Base-by-base conservation (phyloP, 805 yeast species). In the Candida arabinofermentans region DNA sequence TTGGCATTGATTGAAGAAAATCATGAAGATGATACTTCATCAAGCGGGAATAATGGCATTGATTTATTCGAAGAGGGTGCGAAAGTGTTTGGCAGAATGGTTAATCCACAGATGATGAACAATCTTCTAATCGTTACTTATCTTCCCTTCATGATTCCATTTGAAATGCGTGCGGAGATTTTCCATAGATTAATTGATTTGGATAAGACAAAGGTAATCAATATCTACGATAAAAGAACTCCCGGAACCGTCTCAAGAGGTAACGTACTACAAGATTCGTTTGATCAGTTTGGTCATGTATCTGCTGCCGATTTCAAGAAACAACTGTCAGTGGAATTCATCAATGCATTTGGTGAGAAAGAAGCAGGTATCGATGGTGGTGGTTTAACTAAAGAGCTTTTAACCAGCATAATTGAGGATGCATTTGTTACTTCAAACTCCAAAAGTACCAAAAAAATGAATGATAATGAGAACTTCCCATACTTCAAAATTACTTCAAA, bases 301-400 rank as follows among this genome's bases (percentile, higher is more conserved):
- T 39, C 55, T 8, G 87, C 89, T 0, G 54, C 67, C 1, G 64
- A 65, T 4, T 75, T 90, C 58, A 88, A 85, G 53, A 57, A 71
- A 8, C 70, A 69, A 27, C 60, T 90, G 8, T 66, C 75, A 1
- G 88, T 93, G 2, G 72, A 72, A 13, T 89, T 93, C 56, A 67
- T 68, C 27, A 85, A 86, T 53, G 75, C 83, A 42, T 77, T 81
- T 63, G 95, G 90, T 2, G 75, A 69, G 27, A 48, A 39, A 22
- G 98, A 91, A 58, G 88, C 82, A 0, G 99, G 99, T 1, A 83
- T 91, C 33, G 99, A 91, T 61, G 99, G 99, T 7, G 99, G 98
- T 10, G 99, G 99, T 1, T 69, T 91, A 19, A 90, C 97, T 0
- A 90, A 91, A 59, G 99, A 91, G 55, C 80, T 93, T 48, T 65